phyloP scores from a whole-genome alignment of 2,329 filamentous ascomycete species.

The Cladosporium austrohemisphaericum region DNA sequence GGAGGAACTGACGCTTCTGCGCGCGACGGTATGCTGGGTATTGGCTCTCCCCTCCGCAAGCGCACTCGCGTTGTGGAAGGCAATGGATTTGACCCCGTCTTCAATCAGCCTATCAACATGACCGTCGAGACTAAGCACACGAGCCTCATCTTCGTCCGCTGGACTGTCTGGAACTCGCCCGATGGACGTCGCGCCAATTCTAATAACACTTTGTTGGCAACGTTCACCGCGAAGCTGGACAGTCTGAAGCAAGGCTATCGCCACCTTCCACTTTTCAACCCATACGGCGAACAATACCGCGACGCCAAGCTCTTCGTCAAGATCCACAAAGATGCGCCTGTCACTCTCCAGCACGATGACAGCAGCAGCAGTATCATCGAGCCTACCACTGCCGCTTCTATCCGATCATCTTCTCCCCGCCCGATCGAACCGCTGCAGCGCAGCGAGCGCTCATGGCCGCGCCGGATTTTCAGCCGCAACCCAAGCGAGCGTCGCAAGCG shows the following conservation, averaged over 20 bases:
- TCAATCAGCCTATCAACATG: constrained; percentile 75
- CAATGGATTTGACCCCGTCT: constrained; percentile 92
- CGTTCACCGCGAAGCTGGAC: constrained; percentile 86
- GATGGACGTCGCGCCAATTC: constrained; percentile 66
- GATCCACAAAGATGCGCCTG: constrained; percentile 59
- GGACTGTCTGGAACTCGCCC: constrained; percentile 82
- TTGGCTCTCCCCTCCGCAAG: constrained; percentile 69
- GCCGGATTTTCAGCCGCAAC: constrained; percentile 42
- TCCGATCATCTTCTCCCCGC: constrained; percentile 25
- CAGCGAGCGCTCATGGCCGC: constrained; percentile 37
- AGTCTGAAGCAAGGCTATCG: constrained; percentile 90
- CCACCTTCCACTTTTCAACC: constrained; percentile 83
- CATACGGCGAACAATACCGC: constrained; percentile 84
- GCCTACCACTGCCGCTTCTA: constrained; percentile 9
- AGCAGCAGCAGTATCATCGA: constrained; percentile 26
- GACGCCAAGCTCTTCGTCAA: constrained; percentile 94
- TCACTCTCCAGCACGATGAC: constrained; percentile 29
- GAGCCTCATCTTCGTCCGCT: constrained; percentile 87
- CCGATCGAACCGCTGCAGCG: constrained; percentile 26
- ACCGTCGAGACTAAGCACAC: constrained; percentile 90
- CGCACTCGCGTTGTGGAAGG: constrained; percentile 76
- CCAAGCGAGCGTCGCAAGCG: constrained; percentile 41
- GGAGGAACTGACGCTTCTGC: constrained; percentile 63
- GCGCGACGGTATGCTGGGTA: constrained; percentile 61
- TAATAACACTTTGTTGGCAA: constrained; percentile 65